Evolutionary conservation across 2,329 filamentous ascomycete genomes (phyloP).

Genomic region (Sporothrix globosa): DNA sequence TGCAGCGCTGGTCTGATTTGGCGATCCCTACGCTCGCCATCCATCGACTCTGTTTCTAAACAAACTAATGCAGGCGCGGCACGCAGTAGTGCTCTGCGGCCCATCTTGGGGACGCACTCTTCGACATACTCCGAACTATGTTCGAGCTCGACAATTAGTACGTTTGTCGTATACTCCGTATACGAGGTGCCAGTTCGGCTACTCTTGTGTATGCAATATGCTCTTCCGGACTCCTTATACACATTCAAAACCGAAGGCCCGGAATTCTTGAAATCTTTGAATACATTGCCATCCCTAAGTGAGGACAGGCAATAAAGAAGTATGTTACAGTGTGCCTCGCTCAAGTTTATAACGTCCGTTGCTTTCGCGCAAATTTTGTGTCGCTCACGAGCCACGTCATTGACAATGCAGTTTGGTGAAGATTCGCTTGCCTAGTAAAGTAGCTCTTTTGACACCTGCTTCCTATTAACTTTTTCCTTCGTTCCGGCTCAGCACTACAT

Average conservation of each 20-base stretch:
- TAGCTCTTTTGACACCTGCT: too few relatives aligned
- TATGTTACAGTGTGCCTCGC: not conserved
- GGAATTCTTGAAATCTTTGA: too few relatives aligned
- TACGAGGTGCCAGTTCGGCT: not conserved
- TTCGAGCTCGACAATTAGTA: not conserved
- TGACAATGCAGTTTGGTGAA: not conserved
- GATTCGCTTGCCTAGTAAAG: too few relatives aligned
- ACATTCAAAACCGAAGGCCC: too few relatives aligned
- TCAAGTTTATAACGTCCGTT: not conserved
- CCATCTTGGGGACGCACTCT: not conserved
- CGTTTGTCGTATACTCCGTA: too few relatives aligned
- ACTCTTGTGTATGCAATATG: not conserved
- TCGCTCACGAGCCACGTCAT: not conserved
- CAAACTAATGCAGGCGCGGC: conserved; percentile 21
- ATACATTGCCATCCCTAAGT: too few relatives aligned
- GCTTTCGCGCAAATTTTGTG: not conserved
- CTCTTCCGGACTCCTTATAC: not conserved
- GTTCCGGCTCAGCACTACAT: not conserved
- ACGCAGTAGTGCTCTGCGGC: conserved; percentile 9
- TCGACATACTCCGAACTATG: not conserved
- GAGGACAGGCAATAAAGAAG: not conserved
- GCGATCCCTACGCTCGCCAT: conserved; percentile 5
- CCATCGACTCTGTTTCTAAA: not conserved
- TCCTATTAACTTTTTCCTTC: too few relatives aligned
- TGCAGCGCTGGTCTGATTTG: conserved; percentile 5